Base-by-base conservation (phyloP, 129 eudicot species). In the Flaveria sonorensis region DNA sequence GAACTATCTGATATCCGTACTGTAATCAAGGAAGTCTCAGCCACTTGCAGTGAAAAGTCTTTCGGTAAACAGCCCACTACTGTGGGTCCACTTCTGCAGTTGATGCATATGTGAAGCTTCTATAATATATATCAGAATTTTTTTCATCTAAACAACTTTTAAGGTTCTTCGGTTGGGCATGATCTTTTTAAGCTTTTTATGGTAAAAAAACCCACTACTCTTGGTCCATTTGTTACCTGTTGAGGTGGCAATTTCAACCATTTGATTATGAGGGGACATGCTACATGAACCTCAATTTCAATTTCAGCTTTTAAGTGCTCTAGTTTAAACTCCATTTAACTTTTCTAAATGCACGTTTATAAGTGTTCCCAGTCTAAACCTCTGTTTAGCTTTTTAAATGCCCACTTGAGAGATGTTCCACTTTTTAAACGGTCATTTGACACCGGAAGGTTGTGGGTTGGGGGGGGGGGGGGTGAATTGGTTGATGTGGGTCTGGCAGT, bases 1-100 rank as follows among this genome's bases (percentile, higher is more conserved):
- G 96, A 84, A 71, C 87, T 93, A 1, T 92, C 89, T 81, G 92
- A 92, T 80, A n/a, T n/a, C n/a, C n/a, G n/a, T n/a, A n/a, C n/a
- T n/a, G n/a, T n/a, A n/a, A 73, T 92, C 28, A 89, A 55, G 81
- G 96, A 92, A 82, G 71, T 92, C 96, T 74, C 89, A 82, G 84
- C 90, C 91, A 39, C 81, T 88, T 72, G 82, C 93, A 43, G 97
- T 89, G 87, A 89, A n/a, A n/a, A n/a, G n/a, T n/a, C n/a, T n/a
- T n/a, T n/a, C n/a, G n/a, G n/a, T n/a, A n/a, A n/a, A n/a, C n/a
- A n/a, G n/a, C n/a, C 91, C 59, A 77, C 93, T 48, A 93, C 91
- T 50, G 79, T 89, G 75, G 90, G 86, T 83, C 92, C 14, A 63
- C 92, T 61, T 86, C 98, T 16, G 79, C 89, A 16, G 92, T 71